Evolutionary conservation across 2,329 filamentous ascomycete species (phyloP).

Genomic region (Ustulina deusta): DNA sequence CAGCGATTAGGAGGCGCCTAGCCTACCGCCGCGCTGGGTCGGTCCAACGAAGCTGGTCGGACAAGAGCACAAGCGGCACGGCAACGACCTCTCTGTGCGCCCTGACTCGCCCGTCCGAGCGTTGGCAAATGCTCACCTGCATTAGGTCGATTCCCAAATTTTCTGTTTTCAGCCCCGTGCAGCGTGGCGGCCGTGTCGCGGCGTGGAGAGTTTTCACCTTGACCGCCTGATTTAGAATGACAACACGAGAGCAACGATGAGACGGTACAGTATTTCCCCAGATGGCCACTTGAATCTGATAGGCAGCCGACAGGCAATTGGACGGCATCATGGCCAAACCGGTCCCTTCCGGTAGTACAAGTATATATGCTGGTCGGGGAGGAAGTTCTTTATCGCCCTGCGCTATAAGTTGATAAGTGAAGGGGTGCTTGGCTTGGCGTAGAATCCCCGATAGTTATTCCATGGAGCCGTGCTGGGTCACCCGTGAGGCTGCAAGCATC

Average conservation of each 20-base stretch:
- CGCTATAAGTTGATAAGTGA: not conserved
- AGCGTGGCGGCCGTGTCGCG: slow-evolving; percentile 9
- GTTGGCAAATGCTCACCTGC: slow-evolving; percentile 33
- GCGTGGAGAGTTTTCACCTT: slow-evolving; percentile 11
- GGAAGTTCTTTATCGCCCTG: not conserved
- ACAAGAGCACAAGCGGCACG: slow-evolving; percentile 19
- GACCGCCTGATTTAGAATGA: slow-evolving; percentile 24
- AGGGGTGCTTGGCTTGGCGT: slow-evolving; percentile 2
- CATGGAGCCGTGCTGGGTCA: not conserved
- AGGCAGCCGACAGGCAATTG: not conserved
- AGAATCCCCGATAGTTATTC: not conserved
- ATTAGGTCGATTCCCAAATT: slow-evolving; percentile 29
- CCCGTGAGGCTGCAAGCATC: not conserved
- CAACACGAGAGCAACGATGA: not conserved
- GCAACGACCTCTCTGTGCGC: slow-evolving; percentile 16
- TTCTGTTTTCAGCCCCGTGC: slow-evolving; percentile 33
- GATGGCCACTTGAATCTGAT: not conserved
- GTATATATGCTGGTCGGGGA: slow-evolving; percentile 12
- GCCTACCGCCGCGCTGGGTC: slow-evolving; percentile 37
- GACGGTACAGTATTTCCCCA: not conserved
- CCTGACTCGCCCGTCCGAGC: slow-evolving; percentile 28
- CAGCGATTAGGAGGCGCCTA: slow-evolving; percentile 26
- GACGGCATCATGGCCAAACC: not conserved
- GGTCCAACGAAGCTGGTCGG: slow-evolving; percentile 10
- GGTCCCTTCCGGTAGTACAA: not conserved